Percentiles rank a stretch among this genome's conserved stretches.
Evolutionary conservation across 169 alveolate genomes (phyloP).

Genomic region (Cyclospora cayetanensis): DNA sequence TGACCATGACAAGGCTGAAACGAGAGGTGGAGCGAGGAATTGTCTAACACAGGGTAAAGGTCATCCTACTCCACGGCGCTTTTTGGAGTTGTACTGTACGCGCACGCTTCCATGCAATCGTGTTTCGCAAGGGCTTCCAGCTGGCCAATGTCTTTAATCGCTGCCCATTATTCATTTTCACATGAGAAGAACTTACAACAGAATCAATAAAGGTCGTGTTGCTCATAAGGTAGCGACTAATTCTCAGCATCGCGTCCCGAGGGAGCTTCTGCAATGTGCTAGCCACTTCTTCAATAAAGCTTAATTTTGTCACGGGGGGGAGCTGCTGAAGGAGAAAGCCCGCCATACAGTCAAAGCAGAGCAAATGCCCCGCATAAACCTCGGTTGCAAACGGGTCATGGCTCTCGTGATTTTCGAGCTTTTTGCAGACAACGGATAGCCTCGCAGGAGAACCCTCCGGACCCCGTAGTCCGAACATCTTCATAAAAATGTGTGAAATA

Average conservation of each 20-base stretch:
- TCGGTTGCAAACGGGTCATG: constrained; percentile 24
- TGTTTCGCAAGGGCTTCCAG: not conserved
- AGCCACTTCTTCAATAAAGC: not conserved
- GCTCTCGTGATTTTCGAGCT: not conserved
- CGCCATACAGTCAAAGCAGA: constrained; percentile 21
- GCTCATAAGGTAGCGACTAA: not conserved
- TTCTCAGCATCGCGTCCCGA: not conserved
- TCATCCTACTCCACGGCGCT: not conserved
- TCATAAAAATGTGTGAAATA: too few relatives aligned
- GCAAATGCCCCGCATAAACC: not conserved
- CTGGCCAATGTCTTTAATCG: not conserved
- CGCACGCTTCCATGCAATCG: not conserved
- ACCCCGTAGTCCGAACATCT: too few relatives aligned
- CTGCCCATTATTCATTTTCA: not conserved
- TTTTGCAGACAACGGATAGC: too few relatives aligned
- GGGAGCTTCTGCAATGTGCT: not conserved
- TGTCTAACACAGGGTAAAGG: too few relatives aligned
- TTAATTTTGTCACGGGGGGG: not conserved
- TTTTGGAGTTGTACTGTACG: not conserved
- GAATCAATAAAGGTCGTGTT: constrained; percentile 5
- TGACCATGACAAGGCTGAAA: not conserved
- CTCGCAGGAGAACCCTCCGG: too few relatives aligned
- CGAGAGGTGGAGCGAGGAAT: not conserved
- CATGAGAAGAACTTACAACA: not conserved
- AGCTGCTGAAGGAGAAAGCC: not conserved